Evolutionary conservation across 257 asterid genomes (phyloP).

Genomic region (Fraxinus excelsior): DNA sequence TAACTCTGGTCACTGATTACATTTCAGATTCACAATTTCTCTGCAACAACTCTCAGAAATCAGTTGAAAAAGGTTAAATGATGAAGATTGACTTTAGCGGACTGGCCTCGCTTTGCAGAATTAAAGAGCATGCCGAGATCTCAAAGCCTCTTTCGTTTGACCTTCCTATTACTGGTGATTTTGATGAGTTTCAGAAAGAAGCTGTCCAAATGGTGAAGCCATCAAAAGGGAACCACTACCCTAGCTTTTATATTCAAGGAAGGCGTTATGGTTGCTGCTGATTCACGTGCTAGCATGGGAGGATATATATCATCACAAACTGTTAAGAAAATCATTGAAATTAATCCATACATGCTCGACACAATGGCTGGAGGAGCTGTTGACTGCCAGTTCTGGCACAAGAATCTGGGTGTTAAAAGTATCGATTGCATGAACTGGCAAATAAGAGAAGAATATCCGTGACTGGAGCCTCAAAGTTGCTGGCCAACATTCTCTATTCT

Average conservation of each 20-base stretch:
- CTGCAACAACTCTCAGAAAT: background rate
- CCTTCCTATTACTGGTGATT: constrained; percentile 66
- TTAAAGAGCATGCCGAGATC: constrained; percentile 39
- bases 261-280: constrained; percentile 96
- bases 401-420: constrained; percentile 89
- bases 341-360: constrained; percentile 90
- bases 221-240: constrained; percentile 92
- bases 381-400: constrained; percentile 96
- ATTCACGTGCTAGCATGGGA: constrained; percentile 99
- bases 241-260: constrained; percentile 85
- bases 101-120: constrained; percentile 52
- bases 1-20: too few species aligned
- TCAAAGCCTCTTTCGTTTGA: constrained; percentile 54
- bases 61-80: constrained; percentile 32
- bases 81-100: constrained; percentile 82
- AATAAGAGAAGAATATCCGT: constrained; percentile 94
- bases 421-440: constrained; percentile 94
- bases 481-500: constrained; percentile 89
- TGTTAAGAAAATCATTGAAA: constrained; percentile 88
- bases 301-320: constrained; percentile 94
- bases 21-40: constrained; percentile 17
- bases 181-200: constrained; percentile 90
- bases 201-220: constrained; percentile 99
- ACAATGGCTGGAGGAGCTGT: constrained; percentile 99
- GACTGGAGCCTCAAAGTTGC: constrained; percentile 89